Percentiles rank a stretch among this genome's conserved stretches.
These are phyloP conservation scores for Trichoderma guizhouense DNA, from an alignment of 2,329 filamentous ascomycete genomes.

Conservation along the genomic window DNA sequence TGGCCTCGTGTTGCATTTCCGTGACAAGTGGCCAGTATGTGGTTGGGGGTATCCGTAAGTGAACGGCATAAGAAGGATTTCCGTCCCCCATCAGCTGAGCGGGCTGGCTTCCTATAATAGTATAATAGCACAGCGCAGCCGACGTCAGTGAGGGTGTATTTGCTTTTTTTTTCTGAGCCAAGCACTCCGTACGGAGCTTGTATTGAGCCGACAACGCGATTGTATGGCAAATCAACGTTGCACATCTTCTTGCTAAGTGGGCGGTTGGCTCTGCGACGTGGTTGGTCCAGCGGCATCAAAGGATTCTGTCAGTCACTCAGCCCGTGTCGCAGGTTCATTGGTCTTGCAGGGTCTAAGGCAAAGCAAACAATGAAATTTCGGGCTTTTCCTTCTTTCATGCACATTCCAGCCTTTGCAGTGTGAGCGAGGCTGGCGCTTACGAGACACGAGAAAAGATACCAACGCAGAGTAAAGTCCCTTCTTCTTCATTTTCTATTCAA, in stretches of 20 bases:
- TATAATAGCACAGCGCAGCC: too few relatives aligned
- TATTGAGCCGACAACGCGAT: not conserved
- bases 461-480: not conserved
- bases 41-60: not conserved
- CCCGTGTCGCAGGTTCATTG: not conserved
- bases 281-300: not conserved
- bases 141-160: not conserved
- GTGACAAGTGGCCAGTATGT: not conserved
- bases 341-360: not conserved
- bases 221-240: not conserved
- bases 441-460: not conserved
- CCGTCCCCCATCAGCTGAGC: not conserved
- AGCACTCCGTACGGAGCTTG: not conserved
- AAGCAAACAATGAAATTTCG: not conserved
- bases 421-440: not conserved
- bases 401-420: not conserved
- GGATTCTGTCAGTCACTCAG: not conserved
- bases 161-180: not conserved
- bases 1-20: not conserved
- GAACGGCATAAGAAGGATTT: not conserved
- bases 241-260: not conserved
- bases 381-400: not conserved
- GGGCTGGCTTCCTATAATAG: not conserved
- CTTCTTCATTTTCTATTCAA: not conserved
- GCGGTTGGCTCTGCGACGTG: not conserved